These are phyloP conservation scores for Pilatotrama ljubarskyi DNA, from an alignment of 768 basidiomycete genomes.

Conservation along the genomic window DNA sequence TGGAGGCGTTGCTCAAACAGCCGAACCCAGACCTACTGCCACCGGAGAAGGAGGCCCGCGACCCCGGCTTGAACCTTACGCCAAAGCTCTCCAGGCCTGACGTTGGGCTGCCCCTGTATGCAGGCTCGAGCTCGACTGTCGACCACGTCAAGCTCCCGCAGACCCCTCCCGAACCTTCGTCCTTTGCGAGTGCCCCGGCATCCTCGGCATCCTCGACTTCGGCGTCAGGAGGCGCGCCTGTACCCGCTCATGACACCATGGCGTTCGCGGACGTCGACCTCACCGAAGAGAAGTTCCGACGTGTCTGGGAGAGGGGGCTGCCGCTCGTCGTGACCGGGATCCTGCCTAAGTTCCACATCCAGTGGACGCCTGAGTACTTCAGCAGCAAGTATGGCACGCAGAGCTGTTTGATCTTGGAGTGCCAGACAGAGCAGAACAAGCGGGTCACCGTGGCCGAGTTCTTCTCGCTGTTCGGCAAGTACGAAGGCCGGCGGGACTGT, in stretches of 20 bases:
- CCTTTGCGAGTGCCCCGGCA: constrained; percentile 10
- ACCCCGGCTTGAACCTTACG: constrained; percentile 6
- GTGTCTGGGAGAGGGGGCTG: constrained; percentile 71
- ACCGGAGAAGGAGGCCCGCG: constrained; percentile 7
- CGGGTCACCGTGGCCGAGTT: constrained; percentile 73
- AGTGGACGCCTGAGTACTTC: constrained; percentile 87
- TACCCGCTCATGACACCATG: constrained; percentile 49
- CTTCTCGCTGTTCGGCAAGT: constrained; percentile 75
- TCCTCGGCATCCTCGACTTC: constrained; percentile 4
- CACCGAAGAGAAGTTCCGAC: constrained; percentile 59
- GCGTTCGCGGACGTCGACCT: constrained; percentile 51
- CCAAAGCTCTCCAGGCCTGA: constrained; percentile 11
- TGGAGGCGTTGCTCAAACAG: constrained; percentile 54
- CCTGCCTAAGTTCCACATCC: constrained; percentile 56
- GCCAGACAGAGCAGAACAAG: constrained; percentile 68
- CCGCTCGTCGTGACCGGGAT: constrained; percentile 78
- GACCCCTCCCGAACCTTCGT: constrained; percentile 14
- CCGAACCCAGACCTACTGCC: constrained; percentile 20
- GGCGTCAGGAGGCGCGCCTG: not conserved
- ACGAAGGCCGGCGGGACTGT: constrained; percentile 53
- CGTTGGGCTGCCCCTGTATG: not conserved
- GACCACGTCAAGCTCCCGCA: constrained; percentile 7
- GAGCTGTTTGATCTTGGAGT: constrained; percentile 75
- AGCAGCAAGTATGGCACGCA: constrained; percentile 63
- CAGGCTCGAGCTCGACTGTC: constrained; percentile 1